A percentile compares a stretch with the other conserved stretches of the same genome.
phyloP scores from a whole-genome alignment of 345 rosid genomes.

The Salix arbutifolia region DNA sequence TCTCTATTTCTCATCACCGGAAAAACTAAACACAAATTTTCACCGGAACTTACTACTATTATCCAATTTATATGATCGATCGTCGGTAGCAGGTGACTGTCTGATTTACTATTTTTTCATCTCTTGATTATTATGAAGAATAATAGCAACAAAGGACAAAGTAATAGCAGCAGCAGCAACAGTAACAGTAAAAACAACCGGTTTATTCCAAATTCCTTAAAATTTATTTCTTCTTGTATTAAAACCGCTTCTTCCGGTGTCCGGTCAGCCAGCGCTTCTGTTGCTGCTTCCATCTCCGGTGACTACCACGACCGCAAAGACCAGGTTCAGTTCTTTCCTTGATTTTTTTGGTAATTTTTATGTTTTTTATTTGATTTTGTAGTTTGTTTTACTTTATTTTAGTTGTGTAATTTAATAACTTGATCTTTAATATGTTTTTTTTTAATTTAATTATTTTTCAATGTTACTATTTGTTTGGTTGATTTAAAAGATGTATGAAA shows the following conservation, averaged over 20 bases:
- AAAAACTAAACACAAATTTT: neutral
- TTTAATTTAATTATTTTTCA: neutral
- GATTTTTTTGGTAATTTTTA: neutral
- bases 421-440: neutral
- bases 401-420: neutral
- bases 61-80: constrained; percentile 28
- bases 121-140: constrained; percentile 57
- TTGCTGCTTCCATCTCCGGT: constrained; percentile 73
- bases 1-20: constrained; percentile 7
- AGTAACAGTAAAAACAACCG: constrained; percentile 36
- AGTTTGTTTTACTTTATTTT: neutral
- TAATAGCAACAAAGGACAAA: constrained; percentile 31
- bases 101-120: neutral
- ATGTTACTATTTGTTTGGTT: constrained; percentile 13
- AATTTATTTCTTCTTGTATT: constrained; percentile 78
- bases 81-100: constrained; percentile 50
- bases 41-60: no score
- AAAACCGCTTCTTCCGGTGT: constrained; percentile 95
- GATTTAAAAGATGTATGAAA: constrained; percentile 1
- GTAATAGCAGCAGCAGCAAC: constrained; percentile 16
- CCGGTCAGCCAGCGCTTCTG: constrained; percentile 77
- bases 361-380: neutral
- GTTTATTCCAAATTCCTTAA: constrained; percentile 70
- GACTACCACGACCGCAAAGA: constrained; percentile 57
- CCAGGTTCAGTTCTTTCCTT: constrained; percentile 46